phyloP scores from a whole-genome alignment of 768 basidiomycete species.

The Mycena haematopus region DNA sequence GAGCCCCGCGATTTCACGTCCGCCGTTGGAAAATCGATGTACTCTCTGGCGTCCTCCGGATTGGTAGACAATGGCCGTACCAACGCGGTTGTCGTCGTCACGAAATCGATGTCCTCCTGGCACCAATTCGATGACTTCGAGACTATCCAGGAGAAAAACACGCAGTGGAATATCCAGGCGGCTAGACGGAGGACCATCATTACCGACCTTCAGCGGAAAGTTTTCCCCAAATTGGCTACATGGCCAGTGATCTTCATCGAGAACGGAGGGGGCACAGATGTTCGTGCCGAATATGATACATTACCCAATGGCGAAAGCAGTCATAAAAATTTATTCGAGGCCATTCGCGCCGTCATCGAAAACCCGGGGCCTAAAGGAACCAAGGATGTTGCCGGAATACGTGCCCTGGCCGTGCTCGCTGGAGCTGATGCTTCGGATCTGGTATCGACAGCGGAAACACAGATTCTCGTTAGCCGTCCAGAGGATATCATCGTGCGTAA shows the following conservation, averaged over 20 bases:
- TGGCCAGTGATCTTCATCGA: background rate
- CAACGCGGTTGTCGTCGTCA: background rate
- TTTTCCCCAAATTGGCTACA: background rate
- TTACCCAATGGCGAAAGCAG: background rate
- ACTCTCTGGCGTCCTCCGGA: background rate
- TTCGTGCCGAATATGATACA: too few species aligned
- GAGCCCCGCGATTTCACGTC: background rate
- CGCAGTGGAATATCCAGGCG: background rate
- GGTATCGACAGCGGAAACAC: background rate
- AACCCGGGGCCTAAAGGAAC: background rate
- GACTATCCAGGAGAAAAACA: background rate
- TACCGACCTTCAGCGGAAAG: background rate
- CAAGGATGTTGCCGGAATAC: background rate
- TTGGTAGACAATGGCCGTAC: background rate
- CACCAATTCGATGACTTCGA: conserved; percentile 1
- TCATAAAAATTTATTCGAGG: conserved; percentile 4
- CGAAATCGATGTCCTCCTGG: conserved; percentile 4
- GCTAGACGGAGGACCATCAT: background rate
- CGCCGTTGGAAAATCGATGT: background rate
- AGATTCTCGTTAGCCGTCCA: background rate
- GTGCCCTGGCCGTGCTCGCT: background rate
- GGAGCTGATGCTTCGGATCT: background rate
- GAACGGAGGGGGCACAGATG: background rate
- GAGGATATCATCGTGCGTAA: background rate
- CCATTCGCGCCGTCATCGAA: background rate